Evolutionary conservation across 495 filamentous ascomycete genomes (phyloP).

Genomic region (Neurospora sp.): DNA sequence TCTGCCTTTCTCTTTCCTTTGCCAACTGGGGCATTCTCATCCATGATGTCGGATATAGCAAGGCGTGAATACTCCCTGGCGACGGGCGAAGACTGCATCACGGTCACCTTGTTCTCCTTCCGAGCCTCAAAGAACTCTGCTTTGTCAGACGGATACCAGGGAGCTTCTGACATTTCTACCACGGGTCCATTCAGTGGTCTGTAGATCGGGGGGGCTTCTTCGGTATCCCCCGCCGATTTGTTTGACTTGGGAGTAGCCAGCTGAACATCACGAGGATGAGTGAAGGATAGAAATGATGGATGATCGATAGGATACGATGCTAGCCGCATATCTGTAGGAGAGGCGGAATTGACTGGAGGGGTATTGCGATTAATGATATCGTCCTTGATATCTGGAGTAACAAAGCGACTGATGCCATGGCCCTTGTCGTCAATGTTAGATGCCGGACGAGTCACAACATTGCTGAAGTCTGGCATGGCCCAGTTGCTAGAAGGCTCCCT

Average conservation of each 20-base stretch:
- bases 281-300: not conserved
- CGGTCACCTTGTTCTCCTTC: slow-evolving; percentile 22
- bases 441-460: not conserved
- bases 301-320: not conserved
- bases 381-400: not conserved
- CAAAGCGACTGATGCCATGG: not conserved
- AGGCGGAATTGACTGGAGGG: not conserved
- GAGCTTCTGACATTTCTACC: slow-evolving; percentile 11
- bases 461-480: not conserved
- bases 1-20: slow-evolving; percentile 25
- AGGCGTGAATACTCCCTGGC: not conserved
- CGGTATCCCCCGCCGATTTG: slow-evolving; percentile 29
- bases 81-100: not conserved
- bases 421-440: not conserved
- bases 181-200: not conserved
- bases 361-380: not conserved
- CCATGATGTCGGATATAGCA: not conserved
- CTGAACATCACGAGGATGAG: not conserved
- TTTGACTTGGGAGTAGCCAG: not conserved
- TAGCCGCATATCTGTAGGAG: not conserved
- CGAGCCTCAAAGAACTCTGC: slow-evolving; percentile 30
- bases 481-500: not conserved
- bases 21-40: not conserved
- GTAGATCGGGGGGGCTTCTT: slow-evolving; percentile 15
- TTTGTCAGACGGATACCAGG: slow-evolving; percentile 27